Conservation (phyloP, 2,329 filamentous ascomycete species). For the Juglanconis oblonga region DNA sequence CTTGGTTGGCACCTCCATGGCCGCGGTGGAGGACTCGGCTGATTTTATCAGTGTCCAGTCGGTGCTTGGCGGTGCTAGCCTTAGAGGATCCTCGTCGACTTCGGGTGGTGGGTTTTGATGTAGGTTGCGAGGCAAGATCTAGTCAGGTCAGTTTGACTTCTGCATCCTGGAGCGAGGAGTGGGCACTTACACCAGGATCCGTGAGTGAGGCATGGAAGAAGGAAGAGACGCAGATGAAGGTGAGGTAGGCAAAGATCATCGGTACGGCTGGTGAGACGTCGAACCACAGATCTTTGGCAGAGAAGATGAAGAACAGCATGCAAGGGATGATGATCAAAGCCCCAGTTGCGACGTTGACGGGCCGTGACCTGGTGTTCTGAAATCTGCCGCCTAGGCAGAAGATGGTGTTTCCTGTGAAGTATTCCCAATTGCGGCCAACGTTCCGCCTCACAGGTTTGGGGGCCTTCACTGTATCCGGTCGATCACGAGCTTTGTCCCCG, state of each 20-base stretch:
- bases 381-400: constrained; percentile 85
- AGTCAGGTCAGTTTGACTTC: constrained; percentile 18
- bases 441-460: constrained; percentile 32
- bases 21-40: constrained; percentile 68
- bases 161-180: background rate
- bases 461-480: constrained; percentile 25
- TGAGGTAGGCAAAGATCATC: constrained; percentile 86
- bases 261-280: constrained; percentile 86
- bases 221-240: constrained; percentile 85
- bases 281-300: constrained; percentile 81
- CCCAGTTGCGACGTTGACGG: constrained; percentile 85
- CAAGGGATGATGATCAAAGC: constrained; percentile 75
- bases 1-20: constrained; percentile 97
- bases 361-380: constrained; percentile 82
- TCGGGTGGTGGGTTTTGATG: constrained; percentile 79
- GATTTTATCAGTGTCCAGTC: constrained; percentile 93
- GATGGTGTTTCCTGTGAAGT: constrained; percentile 88
- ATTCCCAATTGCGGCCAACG: constrained; percentile 77
- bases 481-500: background rate
- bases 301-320: constrained; percentile 80
- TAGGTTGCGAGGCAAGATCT: constrained; percentile 91
- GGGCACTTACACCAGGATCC: constrained; percentile 78
- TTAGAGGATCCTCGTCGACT: constrained; percentile 75
- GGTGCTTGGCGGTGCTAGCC: constrained; percentile 78
- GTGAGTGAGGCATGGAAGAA: constrained; percentile 90